Evolutionary conservation across 805 yeast genomes (phyloP).

Genomic region (Saccharomycopsis sp.): DNA sequence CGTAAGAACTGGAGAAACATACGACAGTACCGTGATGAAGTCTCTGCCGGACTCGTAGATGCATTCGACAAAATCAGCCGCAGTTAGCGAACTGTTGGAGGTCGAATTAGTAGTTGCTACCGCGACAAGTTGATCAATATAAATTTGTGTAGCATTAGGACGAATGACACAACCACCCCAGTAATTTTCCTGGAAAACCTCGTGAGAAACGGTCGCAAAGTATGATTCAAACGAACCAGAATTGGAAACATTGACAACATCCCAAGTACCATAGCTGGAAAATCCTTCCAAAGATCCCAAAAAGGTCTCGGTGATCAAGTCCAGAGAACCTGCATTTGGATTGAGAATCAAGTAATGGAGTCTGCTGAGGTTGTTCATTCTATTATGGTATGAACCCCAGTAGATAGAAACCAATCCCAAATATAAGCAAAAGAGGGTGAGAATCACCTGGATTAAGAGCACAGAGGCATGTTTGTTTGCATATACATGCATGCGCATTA

Average conservation of each 20-base stretch:
- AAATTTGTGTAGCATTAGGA: constrained; percentile 11
- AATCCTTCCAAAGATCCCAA: constrained; percentile 3
- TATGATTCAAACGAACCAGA: constrained; percentile 3
- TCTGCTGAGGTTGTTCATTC: constrained; percentile 7
- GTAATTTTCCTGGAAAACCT: constrained; percentile 12
- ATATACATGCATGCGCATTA: background rate
- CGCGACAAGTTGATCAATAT: background rate
- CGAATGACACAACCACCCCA: constrained; percentile 19
- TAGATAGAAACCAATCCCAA: constrained; percentile 9
- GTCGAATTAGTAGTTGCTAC: background rate
- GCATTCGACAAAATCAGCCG: constrained; percentile 5
- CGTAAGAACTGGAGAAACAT: constrained; percentile 5
- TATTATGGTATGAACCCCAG: constrained; percentile 16
- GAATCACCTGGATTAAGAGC: background rate
- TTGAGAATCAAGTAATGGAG: constrained; percentile 9
- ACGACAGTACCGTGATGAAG: constrained; percentile 5
- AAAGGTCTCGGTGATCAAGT: constrained; percentile 5
- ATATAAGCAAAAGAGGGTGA: background rate
- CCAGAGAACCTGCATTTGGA: constrained; percentile 7
- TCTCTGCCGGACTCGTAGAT: constrained; percentile 13
- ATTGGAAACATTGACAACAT: constrained; percentile 3
- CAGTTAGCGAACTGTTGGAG: background rate
- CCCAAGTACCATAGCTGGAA: constrained; percentile 11
- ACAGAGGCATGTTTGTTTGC: background rate
- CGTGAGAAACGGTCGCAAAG: constrained; percentile 3